Evolutionary conservation across 345 rosid genomes (phyloP).

Genomic region (Aegle marmelos): DNA sequence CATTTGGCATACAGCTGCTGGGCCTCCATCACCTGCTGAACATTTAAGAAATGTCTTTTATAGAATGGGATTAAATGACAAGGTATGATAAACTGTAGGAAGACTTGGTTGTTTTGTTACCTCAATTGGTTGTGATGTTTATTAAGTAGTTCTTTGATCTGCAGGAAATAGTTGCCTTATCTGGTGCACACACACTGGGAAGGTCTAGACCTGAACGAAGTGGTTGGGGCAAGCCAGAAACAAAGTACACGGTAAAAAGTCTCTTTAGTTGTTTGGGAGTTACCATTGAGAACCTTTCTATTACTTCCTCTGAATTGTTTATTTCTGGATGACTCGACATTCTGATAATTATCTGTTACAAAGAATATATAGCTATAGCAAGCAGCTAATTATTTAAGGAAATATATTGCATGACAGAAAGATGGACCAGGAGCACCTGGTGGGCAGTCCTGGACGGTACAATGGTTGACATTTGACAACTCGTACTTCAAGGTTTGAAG

Average conservation of each 20-base stretch:
- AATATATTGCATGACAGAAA: constrained; percentile 51
- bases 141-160: constrained; percentile 5
- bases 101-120: not conserved
- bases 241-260: constrained; percentile 76
- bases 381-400: constrained; percentile 8
- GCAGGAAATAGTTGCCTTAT: constrained; percentile 92
- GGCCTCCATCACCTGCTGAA: constrained; percentile 81
- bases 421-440: constrained; percentile 96
- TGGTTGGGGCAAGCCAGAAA: constrained; percentile 95
- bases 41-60: constrained; percentile 83
- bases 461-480: constrained; percentile 95
- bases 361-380: not conserved
- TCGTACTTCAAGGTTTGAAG: constrained; percentile 88
- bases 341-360: not conserved
- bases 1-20: constrained; percentile 58
- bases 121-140: constrained; percentile 2
- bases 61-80: constrained; percentile 91
- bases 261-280: constrained; percentile 5
- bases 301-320: not conserved
- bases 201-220: constrained; percentile 96
- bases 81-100: constrained; percentile 36
- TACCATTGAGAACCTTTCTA: not conserved
- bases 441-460: constrained; percentile 94
- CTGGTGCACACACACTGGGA: constrained; percentile 97
- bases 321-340: not conserved